Base-by-base conservation (phyloP, 805 yeast genomes). In the Candida incommunis region DNA sequence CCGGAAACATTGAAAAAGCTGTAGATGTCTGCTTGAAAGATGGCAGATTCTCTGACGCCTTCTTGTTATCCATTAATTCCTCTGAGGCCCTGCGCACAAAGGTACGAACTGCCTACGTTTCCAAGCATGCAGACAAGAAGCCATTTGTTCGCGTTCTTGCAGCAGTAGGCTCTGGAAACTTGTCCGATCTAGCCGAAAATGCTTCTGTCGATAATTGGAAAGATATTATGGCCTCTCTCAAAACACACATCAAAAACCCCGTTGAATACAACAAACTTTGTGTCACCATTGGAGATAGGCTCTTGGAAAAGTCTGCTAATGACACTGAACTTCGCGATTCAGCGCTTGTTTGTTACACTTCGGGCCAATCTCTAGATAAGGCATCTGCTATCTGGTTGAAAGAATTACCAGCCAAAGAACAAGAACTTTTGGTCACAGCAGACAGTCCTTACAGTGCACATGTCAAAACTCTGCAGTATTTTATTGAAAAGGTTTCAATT, bases 171-270 rank as follows among this genome's bases (percentile, higher is more conserved):
- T 68, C 74, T 24, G 66, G 67, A 27, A 66, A 65, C 43, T 73
- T 69, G 44, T 64, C 68, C 24, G 97, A 90, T 59, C 60, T 92
- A 49, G 92, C 87, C 24, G 70, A 73, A 41, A 80, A 88, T 57
- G 82, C 83, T 24, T 82, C 83, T 56, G 77, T 88, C 34, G 55
- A 70, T 3, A 78, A 83, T 51, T 92, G 98, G 98, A 81, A 76
- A 54, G 80, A 78, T 40, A 77, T 83, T 52, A 84, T 87, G n/a
- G 68, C 74, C 40, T 72, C 86, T 15, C 73, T 88, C 46, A 60
- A 76, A 44, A 72, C 84, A 2, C 81, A 73, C 54, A 60, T 72
- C 40, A 51, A 64, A 18, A 72, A 64, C 63, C 2, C 42, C 24
- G 51, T 42, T 11, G 69, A 70, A 35, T 82, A 74, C 61, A 74